Conservation (phyloP, 1,284 basidiomycete species). For the Salmacisia buchloeana region DNA sequence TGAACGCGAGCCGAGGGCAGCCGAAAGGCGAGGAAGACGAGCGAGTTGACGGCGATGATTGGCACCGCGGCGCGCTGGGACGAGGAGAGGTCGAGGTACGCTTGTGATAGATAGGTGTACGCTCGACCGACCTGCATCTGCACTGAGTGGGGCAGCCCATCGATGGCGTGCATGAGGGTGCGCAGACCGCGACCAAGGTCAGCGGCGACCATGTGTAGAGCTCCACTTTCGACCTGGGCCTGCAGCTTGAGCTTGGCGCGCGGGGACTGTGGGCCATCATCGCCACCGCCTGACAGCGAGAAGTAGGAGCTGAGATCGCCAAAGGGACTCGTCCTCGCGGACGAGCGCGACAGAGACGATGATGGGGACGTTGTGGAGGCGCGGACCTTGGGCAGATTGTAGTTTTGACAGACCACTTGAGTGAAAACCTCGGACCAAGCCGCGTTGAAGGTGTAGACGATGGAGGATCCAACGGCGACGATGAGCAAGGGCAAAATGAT, state of each 20-base stretch:
- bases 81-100: conserved; percentile 24
- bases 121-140: conserved; percentile 12
- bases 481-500: not conserved
- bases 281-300: too few relatives aligned
- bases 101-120: conserved; percentile 21
- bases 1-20: not conserved
- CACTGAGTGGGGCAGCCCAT: not conserved
- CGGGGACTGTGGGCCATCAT: not conserved
- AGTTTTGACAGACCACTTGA: too few relatives aligned
- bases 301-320: too few relatives aligned
- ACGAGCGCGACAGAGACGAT: too few relatives aligned
- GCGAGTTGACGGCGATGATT: conserved; percentile 27
- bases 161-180: not conserved
- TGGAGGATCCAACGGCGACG: not conserved
- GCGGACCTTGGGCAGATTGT: too few relatives aligned
- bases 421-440: not conserved
- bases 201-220: not conserved
- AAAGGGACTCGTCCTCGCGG: too few relatives aligned
- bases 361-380: too few relatives aligned
- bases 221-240: not conserved
- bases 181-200: not conserved
- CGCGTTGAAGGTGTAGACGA: not conserved
- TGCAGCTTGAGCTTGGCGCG: not conserved
- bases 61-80: conserved; percentile 30
- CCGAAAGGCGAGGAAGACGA: conserved; percentile 31